Base-by-base conservation (phyloP, 2,329 filamentous ascomycete species). In the Fusarium brachygibbosum region DNA sequence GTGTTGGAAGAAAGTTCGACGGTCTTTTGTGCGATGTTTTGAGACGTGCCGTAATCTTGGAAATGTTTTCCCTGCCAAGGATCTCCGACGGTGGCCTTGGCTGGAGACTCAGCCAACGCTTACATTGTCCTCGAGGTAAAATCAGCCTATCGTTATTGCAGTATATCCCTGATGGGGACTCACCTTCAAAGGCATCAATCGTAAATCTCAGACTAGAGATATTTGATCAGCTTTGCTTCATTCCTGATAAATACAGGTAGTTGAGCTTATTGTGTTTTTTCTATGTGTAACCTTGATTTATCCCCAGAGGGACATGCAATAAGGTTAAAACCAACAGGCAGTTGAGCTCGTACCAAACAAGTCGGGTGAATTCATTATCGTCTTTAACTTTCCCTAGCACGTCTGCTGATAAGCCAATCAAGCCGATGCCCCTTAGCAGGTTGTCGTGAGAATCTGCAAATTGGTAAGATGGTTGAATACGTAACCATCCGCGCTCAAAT, bases 21-120 rank as follows among this genome's bases (percentile, higher is more conserved):
- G 1, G 4, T 2, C 19, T 13, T 21, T 19, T 19, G 3, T n/a
- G 7, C 3, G 19, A 29, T 8, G 2, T 0, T 14, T 19, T 7
- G 3, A 45, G 42, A 19, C 16, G 25, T 45, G 25, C 11, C 8
- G 42, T 31, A 8, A 45, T 45, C 3, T 9, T 8, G 4, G 25
- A 9, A 4, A 45, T 31, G 1, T 31, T 31, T 19, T 1, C 28
- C 0, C 17, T 8, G 17, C 3, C 8, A 14, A 45, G 25, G 5
- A 45, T 9, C 0, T 45, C 25, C 28, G 42, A 3, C 14, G 25
- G 11, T 14, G 42, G 42, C 11, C 11, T 31, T 14, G 13, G 2
- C 10, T 5, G 25, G 17, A 45, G 6, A 4, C 17, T 2, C 3
- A 45, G 11, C 42, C 42, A 45, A 0, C 17, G 11, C 42, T 31